Conservation (phyloP, 306 rosid species). For the Leucaena leucocephala region DNA sequence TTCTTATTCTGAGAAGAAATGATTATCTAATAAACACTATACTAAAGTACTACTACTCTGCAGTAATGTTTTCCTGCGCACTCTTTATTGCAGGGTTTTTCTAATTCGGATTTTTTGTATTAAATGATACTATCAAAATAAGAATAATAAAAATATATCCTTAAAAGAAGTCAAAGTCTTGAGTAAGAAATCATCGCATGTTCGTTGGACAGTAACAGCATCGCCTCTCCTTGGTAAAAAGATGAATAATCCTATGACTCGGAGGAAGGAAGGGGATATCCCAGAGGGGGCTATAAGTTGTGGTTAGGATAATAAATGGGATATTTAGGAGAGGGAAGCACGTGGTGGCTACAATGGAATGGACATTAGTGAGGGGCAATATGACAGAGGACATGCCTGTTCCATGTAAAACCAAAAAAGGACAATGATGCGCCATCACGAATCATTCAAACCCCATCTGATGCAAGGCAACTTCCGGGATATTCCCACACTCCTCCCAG, state of each 20-base stretch:
- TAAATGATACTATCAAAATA: too few relatives aligned
- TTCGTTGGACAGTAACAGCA: not conserved
- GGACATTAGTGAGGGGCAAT: conserved; percentile 35
- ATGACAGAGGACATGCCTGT: conserved; percentile 36
- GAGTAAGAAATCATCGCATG: not conserved
- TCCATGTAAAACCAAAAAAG: conserved; percentile 47
- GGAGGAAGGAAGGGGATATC: not conserved
- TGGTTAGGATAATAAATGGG: not conserved
- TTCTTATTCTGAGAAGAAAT: not conserved
- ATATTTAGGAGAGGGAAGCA: not conserved
- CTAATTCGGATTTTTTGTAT: too few relatives aligned
- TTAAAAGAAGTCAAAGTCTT: too few relatives aligned
- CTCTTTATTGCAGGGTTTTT: not conserved
- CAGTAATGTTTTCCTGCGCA: not conserved
- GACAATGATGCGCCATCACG: conserved; percentile 36
- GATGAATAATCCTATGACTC: not conserved
- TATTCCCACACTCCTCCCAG: not conserved
- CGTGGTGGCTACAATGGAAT: not conserved
- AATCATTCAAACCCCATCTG: conserved; percentile 1
- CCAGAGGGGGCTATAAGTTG: not conserved
- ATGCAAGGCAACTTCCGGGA: not conserved
- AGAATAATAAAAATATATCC: too few relatives aligned
- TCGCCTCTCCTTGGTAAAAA: not conserved
- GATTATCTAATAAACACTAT: conserved; percentile 6
- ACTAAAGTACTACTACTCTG: not conserved